These are phyloP conservation scores for Schizosaccharomyces cryophilus DNA, from an alignment of 805 yeast genomes.

Conservation along the genomic window DNA sequence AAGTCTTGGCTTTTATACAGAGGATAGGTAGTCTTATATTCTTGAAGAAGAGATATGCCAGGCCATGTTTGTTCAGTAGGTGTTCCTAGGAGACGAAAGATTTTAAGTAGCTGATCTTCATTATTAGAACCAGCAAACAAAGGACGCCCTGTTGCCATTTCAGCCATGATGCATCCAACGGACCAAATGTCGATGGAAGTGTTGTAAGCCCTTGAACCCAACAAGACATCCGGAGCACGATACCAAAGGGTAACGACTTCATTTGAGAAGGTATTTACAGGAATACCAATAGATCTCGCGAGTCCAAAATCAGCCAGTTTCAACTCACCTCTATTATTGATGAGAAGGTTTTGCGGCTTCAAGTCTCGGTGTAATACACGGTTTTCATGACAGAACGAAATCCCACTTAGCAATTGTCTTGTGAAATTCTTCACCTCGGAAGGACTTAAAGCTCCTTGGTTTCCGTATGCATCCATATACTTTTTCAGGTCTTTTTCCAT, in stretches of 20 bases:
- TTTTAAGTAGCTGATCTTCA: conserved; percentile 80
- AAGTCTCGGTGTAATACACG: conserved; percentile 61
- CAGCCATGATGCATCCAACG: conserved; percentile 93
- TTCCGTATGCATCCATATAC: conserved; percentile 76
- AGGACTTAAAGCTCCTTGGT: conserved; percentile 46
- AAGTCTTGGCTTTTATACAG: conserved; percentile 76
- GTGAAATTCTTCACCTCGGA: conserved; percentile 54
- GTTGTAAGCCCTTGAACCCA: conserved; percentile 86
- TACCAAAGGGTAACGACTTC: conserved; percentile 97
- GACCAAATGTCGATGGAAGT: conserved; percentile 98
- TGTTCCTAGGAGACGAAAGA: conserved; percentile 84
- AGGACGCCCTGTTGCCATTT: conserved; percentile 95
- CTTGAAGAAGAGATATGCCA: conserved; percentile 73
- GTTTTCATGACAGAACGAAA: conserved; percentile 66
- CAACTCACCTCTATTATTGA: conserved; percentile 69
- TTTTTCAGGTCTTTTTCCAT: conserved; percentile 83
- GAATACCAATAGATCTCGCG: conserved; percentile 94
- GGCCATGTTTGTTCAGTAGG: conserved; percentile 96
- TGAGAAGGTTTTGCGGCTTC: conserved; percentile 84
- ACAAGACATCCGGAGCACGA: conserved; percentile 85
- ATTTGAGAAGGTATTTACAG: conserved; percentile 87
- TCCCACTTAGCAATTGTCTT: conserved; percentile 80
- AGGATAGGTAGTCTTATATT: conserved; percentile 64
- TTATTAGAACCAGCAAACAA: conserved; percentile 88
- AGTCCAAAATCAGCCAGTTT: conserved; percentile 92